Evolutionary conservation across 2,329 filamentous ascomycete genomes (phyloP), one percentile per base, ranked within the genome.

Genomic region (Daldinia sp.): DNA sequence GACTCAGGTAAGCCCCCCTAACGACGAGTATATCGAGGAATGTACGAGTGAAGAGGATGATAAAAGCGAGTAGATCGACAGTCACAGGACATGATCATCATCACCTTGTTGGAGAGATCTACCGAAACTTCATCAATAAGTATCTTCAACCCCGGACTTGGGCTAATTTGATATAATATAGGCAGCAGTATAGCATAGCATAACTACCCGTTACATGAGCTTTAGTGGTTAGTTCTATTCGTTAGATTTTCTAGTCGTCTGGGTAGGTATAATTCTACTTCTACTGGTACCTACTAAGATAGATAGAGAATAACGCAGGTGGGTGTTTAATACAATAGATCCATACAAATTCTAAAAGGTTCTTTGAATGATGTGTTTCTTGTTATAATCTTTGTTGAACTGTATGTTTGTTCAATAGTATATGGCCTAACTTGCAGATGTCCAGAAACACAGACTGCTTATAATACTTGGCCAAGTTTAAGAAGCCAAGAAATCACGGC

Each of bases 401-500:
- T 26, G 6, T 13, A 23, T 3, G 2, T 23, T 46, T 3, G 10
- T 23, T 46, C 13, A 10, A 46, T 46, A 26, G 42, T 20, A 9
- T 4, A n/a, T 13, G 15, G 2, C 7, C 18, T 44, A 2, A 10
- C 20, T 44, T 23, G 42, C 20, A 20, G 12, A n/a, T 18, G 18
- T 3, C 18, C 6, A 5, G 9, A 6, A 2, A 6, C 12, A 1
- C 23, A 3, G 13, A 28, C 44, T 15, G 12, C 44, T 15, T 28
- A 13, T 23, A 46, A 10, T 46, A n/a, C 4, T 15, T 48, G 23
- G 12, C 7, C 4, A 4, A 39, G 5, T 39, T 39, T 39, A 39
- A 12, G 10, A 39, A 15, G 35, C 35, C 35, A 39, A 13, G 12
- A 39, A 10, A 39, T 39, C 51, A 54, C 46, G 73, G 73, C 73